Evolutionary conservation across 306 rosid species (phyloP).

Genomic region (Sicyos baderoa): DNA sequence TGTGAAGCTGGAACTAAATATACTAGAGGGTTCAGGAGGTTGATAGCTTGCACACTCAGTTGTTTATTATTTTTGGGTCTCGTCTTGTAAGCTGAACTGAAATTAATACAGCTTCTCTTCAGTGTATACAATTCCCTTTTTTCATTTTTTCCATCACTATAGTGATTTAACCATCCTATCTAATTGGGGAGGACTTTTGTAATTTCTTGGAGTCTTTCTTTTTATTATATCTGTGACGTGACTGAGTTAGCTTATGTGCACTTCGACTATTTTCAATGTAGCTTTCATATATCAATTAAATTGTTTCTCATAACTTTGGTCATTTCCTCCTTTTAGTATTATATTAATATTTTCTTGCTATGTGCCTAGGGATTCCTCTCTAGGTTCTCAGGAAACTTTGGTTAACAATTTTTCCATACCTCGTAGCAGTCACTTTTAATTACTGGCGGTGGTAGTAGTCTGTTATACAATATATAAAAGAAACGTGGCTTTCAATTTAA

Average conservation of each 20-base stretch:
- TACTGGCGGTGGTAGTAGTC: not conserved
- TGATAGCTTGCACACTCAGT: slow-evolving; percentile 1
- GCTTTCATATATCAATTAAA: too few relatives aligned
- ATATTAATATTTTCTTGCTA: not conserved
- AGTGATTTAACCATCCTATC: too few relatives aligned
- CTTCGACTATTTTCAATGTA: too few relatives aligned
- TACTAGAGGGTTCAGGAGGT: not conserved
- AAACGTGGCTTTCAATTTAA: not conserved
- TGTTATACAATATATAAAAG: not conserved
- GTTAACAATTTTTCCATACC: not conserved
- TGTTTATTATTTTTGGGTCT: not conserved
- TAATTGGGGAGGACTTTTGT: too few relatives aligned
- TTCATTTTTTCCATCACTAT: too few relatives aligned
- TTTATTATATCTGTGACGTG: too few relatives aligned
- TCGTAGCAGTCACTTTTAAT: not conserved
- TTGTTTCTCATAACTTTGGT: not conserved
- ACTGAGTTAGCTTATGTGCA: too few relatives aligned
- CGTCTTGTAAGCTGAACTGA: not conserved
- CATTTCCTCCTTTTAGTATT: not conserved
- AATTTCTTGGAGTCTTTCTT: too few relatives aligned
- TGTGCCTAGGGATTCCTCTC: not conserved
- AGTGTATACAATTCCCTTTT: too few relatives aligned
- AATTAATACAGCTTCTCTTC: slow-evolving; percentile 5
- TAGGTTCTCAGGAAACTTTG: not conserved
- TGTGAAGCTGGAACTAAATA: not conserved